These are phyloP conservation scores for Quercus bicolor DNA, from an alignment of 306 rosid genomes.

Conservation along the genomic window DNA sequence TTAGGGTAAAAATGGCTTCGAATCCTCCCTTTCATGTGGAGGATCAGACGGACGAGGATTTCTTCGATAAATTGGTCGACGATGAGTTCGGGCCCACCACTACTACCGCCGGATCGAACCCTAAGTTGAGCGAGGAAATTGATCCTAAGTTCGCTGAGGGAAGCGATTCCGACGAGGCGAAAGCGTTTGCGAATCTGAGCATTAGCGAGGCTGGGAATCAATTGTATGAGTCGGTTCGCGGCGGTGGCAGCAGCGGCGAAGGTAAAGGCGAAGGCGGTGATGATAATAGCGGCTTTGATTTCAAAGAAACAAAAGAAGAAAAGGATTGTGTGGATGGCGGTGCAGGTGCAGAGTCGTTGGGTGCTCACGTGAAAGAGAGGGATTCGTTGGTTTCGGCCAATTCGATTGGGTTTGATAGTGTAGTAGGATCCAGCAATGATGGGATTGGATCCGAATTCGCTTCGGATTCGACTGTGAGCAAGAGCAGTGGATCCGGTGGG, in stretches of 20 bases:
- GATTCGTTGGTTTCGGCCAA: slow-evolving; percentile 21
- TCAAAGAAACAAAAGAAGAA: slow-evolving; percentile 15
- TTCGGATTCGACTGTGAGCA: slow-evolving; percentile 11
- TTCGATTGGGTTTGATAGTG: slow-evolving; percentile 31
- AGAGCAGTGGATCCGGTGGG: slow-evolving; percentile 25
- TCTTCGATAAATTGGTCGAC: slow-evolving; percentile 83
- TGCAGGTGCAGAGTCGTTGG: slow-evolving; percentile 17
- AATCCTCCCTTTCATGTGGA: slow-evolving; percentile 80
- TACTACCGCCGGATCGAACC: slow-evolving; percentile 8
- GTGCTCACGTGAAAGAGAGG: slow-evolving; percentile 22
- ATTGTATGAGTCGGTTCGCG: slow-evolving; percentile 31
- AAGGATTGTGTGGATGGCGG: slow-evolving; percentile 22
- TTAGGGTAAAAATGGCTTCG: slow-evolving; percentile 65
- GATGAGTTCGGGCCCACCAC: slow-evolving; percentile 50
- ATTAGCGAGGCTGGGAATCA: slow-evolving; percentile 37
- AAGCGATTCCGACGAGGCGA: slow-evolving; percentile 56
- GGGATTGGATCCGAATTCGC: slow-evolving; percentile 29
- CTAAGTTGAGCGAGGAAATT: background rate
- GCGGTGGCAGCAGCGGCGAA: background rate
- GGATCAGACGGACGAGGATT: slow-evolving; percentile 91
- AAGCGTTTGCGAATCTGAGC: slow-evolving; percentile 51
- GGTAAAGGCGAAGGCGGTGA: slow-evolving; percentile 13
- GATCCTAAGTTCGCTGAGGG: slow-evolving; percentile 24
- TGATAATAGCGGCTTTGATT: background rate
- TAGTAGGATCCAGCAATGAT: slow-evolving; percentile 18